Percentiles rank a stretch among this genome's conserved stretches.
These are phyloP conservation scores for Vitis rotundifolia DNA, from an alignment of 164 flowering plant species.

Conservation along the genomic window DNA sequence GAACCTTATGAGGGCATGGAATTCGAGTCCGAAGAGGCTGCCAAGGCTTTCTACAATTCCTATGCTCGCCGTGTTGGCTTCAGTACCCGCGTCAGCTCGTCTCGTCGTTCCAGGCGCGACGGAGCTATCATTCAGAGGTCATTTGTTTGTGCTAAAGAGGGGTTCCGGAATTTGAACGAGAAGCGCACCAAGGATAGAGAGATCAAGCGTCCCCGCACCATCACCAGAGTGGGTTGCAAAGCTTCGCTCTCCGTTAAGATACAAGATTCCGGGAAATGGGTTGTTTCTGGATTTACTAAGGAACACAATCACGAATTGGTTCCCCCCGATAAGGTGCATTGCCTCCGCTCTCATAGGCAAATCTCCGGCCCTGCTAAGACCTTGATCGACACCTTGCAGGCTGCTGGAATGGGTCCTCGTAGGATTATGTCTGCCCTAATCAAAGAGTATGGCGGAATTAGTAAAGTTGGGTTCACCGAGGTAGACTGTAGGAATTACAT, in stretches of 20 bases:
- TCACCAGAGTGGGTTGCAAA: slow-evolving; percentile 75
- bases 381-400: slow-evolving; percentile 78
- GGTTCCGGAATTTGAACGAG: slow-evolving; percentile 58
- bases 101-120: slow-evolving; percentile 62
- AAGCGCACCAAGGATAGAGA: slow-evolving; percentile 53
- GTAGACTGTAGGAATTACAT: slow-evolving; percentile 80
- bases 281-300: slow-evolving; percentile 61
- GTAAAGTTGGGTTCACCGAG: slow-evolving; percentile 80
- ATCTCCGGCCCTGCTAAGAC: slow-evolving; percentile 78
- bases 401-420: slow-evolving; percentile 77
- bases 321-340: slow-evolving; percentile 74
- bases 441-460: slow-evolving; percentile 72
- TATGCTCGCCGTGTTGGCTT: slow-evolving; percentile 71
- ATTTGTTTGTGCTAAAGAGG: slow-evolving; percentile 72
- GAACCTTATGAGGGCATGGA: slow-evolving; percentile 72
- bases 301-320: slow-evolving; percentile 84
- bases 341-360: slow-evolving; percentile 75
- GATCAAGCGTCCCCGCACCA: slow-evolving; percentile 56
- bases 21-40: slow-evolving; percentile 71
- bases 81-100: slow-evolving; percentile 70
- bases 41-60: slow-evolving; percentile 62
- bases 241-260: slow-evolving; percentile 69
- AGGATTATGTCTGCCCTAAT: slow-evolving; percentile 75
- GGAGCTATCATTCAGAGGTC: slow-evolving; percentile 65
- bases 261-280: slow-evolving; percentile 74